Conservation (phyloP, 306 rosid genomes). For the Corylus americana region DNA sequence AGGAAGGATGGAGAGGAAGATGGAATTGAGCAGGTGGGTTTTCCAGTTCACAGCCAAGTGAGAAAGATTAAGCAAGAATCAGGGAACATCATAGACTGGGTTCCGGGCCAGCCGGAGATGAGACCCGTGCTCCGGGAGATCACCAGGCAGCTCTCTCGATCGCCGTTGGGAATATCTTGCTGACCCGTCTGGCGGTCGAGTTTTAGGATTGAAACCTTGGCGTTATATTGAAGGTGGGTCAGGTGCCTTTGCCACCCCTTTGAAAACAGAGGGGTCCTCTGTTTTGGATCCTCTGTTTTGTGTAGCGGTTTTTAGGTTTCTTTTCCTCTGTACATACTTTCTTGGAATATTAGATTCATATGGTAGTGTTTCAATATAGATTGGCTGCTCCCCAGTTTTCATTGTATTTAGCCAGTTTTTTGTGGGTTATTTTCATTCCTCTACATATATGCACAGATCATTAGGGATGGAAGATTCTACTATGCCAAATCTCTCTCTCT, state of each 20-base stretch:
- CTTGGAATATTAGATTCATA: not conserved
- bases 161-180: conserved; percentile 74
- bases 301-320: not conserved
- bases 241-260: not conserved
- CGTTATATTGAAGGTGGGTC: not conserved
- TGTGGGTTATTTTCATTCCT: not conserved
- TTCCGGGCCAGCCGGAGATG: conserved; percentile 56
- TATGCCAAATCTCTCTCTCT: not conserved
- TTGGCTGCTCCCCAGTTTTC: not conserved
- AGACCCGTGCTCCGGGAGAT: conserved; percentile 54
- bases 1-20: conserved; percentile 4
- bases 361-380: not conserved
- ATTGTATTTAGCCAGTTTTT: not conserved
- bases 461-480: not conserved
- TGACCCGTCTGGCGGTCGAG: conserved; percentile 57
- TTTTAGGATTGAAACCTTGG: conserved; percentile 25
- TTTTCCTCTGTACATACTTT: conserved; percentile 2
- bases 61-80: conserved; percentile 81
- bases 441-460: not conserved
- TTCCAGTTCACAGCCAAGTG: conserved; percentile 72
- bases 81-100: conserved; percentile 52
- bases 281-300: not conserved
- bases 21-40: conserved; percentile 27
- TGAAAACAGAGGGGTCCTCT: not conserved
- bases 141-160: conserved; percentile 59